Conservation (phyloP, 345 rosid genomes). For the Noccaea bulbosa region DNA sequence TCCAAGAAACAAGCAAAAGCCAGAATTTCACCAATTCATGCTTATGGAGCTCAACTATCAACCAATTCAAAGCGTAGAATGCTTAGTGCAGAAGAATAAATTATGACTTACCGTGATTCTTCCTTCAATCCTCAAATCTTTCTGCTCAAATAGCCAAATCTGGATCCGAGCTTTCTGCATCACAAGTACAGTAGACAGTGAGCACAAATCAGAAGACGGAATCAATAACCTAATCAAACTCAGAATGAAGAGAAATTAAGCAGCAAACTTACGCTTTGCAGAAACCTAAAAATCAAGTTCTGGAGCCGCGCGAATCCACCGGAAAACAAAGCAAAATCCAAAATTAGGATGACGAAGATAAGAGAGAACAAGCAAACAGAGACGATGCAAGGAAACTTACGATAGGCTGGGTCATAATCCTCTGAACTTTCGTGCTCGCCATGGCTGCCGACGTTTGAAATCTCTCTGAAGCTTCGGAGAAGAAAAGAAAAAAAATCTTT, state of each 20-base stretch:
- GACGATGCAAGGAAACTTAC: slow-evolving; percentile 39
- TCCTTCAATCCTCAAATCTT: slow-evolving; percentile 91
- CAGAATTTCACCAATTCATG: background rate
- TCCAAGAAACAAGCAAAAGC: no score
- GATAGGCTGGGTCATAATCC: slow-evolving; percentile 88
- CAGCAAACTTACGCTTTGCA: slow-evolving; percentile 72
- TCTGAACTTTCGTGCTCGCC: slow-evolving; percentile 90
- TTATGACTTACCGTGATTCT: slow-evolving; percentile 43
- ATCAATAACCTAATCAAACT: background rate
- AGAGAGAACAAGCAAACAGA: slow-evolving; percentile 7
- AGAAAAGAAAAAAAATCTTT: background rate
- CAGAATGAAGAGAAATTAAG: slow-evolving; percentile 5
- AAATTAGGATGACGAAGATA: background rate
- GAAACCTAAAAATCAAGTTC: slow-evolving; percentile 97
- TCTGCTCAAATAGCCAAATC: slow-evolving; percentile 99
- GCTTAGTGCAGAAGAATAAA: background rate
- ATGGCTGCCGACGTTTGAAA: slow-evolving; percentile 43
- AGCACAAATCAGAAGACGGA: slow-evolving; percentile 12
- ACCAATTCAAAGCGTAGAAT: background rate
- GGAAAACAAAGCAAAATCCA: slow-evolving; percentile 4
- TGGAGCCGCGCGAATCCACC: slow-evolving; percentile 42
- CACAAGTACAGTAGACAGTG: background rate
- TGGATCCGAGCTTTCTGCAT: slow-evolving; percentile 91
- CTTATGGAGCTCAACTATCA: background rate
- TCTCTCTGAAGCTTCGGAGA: slow-evolving; percentile 15